Percentiles rank a stretch among this genome's conserved stretches.
These are phyloP conservation scores for Colletotrichum limetticola DNA, from an alignment of 2,329 filamentous ascomycete genomes.

Conservation along the genomic window DNA sequence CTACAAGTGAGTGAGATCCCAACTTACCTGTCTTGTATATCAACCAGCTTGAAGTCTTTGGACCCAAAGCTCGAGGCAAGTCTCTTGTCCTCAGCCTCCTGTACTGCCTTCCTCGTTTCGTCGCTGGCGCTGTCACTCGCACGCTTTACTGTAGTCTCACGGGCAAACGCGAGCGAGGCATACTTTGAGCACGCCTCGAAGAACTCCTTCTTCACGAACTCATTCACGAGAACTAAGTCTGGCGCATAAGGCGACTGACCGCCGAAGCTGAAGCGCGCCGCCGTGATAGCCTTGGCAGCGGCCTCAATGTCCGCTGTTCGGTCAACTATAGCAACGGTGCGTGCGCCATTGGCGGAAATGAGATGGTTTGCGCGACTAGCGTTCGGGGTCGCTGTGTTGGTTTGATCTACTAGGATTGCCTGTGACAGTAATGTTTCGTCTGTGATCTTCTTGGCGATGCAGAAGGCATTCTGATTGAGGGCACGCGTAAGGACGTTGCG, in stretches of 20 bases:
- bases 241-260: slow-evolving; percentile 70
- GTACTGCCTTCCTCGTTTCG: slow-evolving; percentile 36
- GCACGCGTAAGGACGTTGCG: slow-evolving; percentile 19
- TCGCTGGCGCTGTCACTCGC: slow-evolving; percentile 37
- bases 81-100: slow-evolving; percentile 40
- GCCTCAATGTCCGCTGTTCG: slow-evolving; percentile 64
- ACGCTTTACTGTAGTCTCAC: slow-evolving; percentile 34
- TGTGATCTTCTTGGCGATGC: slow-evolving; percentile 23
- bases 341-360: slow-evolving; percentile 36
- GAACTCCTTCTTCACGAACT: slow-evolving; percentile 67
- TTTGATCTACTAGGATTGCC: slow-evolving; percentile 28
- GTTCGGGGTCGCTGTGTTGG: not conserved
- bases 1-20: slow-evolving; percentile 39
- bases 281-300: slow-evolving; percentile 64
- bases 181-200: slow-evolving; percentile 45
- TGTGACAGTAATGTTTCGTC: slow-evolving; percentile 14
- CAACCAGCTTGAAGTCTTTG: slow-evolving; percentile 30
- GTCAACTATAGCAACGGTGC: slow-evolving; percentile 68
- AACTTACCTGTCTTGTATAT: slow-evolving; percentile 33
- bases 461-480: slow-evolving; percentile 26
- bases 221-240: slow-evolving; percentile 72
- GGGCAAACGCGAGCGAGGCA: slow-evolving; percentile 47
- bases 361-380: slow-evolving; percentile 22
- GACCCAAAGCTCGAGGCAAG: slow-evolving; percentile 34
- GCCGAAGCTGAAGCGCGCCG: slow-evolving; percentile 64